phyloP scores from a whole-genome alignment of 106 monocot genomes.

The Gastrodia elata region DNA sequence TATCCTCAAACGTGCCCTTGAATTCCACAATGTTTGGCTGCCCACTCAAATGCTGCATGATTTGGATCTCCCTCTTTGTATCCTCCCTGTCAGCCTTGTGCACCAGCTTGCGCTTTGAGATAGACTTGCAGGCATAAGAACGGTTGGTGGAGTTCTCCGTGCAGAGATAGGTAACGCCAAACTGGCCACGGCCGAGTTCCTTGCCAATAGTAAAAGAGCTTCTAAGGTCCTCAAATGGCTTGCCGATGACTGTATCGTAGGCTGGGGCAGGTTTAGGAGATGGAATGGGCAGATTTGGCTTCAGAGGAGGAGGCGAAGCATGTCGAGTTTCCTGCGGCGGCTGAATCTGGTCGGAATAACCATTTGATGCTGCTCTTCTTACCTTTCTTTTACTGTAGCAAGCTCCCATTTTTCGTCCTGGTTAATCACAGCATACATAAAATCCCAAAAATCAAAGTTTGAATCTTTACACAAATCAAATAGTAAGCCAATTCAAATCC shows the following conservation, averaged over 20 bases:
- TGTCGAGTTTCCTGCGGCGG: neutral
- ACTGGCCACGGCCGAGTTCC: constrained; percentile 54
- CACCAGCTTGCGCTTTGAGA: constrained; percentile 42
- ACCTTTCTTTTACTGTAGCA: constrained; percentile 2
- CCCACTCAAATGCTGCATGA: constrained; percentile 56
- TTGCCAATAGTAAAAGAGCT: constrained; percentile 31
- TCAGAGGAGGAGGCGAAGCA: constrained; percentile 1
- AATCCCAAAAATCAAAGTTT: neutral
- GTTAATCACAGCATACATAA: neutral
- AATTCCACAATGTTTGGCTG: constrained; percentile 59
- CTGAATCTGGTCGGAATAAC: neutral
- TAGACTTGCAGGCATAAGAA: constrained; percentile 50
- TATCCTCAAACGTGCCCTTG: constrained; percentile 48
- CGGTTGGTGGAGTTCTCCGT: constrained; percentile 30
- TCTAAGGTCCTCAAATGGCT: constrained; percentile 28
- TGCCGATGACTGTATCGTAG: constrained; percentile 34
- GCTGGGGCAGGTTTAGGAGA: neutral
- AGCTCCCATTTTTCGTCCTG: neutral
- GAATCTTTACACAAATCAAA: neutral
- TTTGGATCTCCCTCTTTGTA: constrained; percentile 40
- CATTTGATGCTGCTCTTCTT: constrained; percentile 2
- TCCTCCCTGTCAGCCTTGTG: constrained; percentile 36
- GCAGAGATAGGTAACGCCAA: constrained; percentile 51
- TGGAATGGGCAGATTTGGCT: neutral
- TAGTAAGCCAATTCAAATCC: neutral